Base-by-base conservation (phyloP, 1,139 yeast species). In the Geotrichum bryndzae region DNA sequence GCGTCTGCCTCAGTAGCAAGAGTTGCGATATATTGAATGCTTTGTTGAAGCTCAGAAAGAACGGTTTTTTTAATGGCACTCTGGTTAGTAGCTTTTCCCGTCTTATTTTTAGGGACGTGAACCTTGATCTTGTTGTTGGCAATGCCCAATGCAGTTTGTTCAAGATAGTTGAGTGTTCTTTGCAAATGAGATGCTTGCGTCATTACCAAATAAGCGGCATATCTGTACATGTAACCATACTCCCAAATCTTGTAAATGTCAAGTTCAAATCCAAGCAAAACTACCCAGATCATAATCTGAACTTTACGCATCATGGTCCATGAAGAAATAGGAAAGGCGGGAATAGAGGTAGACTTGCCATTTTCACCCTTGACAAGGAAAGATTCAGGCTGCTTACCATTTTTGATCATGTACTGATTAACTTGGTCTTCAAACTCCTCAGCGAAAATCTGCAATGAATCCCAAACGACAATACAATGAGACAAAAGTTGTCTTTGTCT, bases 341-440 rank as follows among this genome's bases (percentile, higher is more conserved):
- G 77, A 15, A 70, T 67, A 27, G 59, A 55, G n/a, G 46, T 41
- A 2, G 57, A 15, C 11, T 51, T 31, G 1, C 51, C 51, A 27
- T 56, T 29, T 3, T 55, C 53, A 15, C 60, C 58, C 11, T 48
- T 53, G 10, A 53, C 51, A 13, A 18, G 6, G 13, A 50, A 45
- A 25, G 56, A 27, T 38, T 62, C 58, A 22, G 54, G 6, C 11
- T 46, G 51, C 33, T 59, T 57, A 25, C 58, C 54, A 2, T 31
- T 35, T 18, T 53, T 35, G 11, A 41, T 51, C 10, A 54, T 46
- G 27, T 25, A 58, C 29, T 86, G 96, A 66, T 90, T 85, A 94
- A 90, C 88, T 76, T 88, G 96, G 74, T 88, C 91, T 76, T 94
- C 99, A 71, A 92, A 83, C 76, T 90, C 89, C 74, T 90, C 98